These are phyloP conservation scores for Houttuynia cordata DNA, from an alignment of 164 flowering plant genomes.

Conservation along the genomic window DNA sequence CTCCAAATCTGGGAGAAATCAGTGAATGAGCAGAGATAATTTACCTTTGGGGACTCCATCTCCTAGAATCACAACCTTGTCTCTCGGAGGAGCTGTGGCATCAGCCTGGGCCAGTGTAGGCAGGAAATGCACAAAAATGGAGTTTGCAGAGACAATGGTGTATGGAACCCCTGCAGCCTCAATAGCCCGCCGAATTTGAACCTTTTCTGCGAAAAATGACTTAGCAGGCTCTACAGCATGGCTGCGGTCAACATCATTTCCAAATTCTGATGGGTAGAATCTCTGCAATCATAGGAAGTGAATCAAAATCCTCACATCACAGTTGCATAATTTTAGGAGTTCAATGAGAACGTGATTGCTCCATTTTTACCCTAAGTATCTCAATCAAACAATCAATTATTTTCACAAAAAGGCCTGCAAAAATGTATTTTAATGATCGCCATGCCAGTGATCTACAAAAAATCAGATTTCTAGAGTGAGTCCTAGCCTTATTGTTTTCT, in stretches of 20 bases:
- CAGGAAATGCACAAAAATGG: slow-evolving; percentile 33
- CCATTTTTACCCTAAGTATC: no score
- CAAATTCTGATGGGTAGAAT: slow-evolving; percentile 59
- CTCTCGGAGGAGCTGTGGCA: slow-evolving; percentile 36
- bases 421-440: no score
- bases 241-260: slow-evolving; percentile 40
- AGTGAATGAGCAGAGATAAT: no score
- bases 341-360: no score
- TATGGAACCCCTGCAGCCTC: slow-evolving; percentile 52
- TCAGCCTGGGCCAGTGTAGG: slow-evolving; percentile 33
- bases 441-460: no score
- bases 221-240: slow-evolving; percentile 29
- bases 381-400: no score
- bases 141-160: slow-evolving; percentile 38
- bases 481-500: no score
- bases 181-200: slow-evolving; percentile 6
- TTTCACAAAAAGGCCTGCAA: no score
- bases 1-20: no score
- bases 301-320: neutral
- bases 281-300: slow-evolving; percentile 20
- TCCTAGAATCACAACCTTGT: slow-evolving; percentile 36
- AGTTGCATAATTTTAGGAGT: no score
- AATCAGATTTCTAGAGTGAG: no score
- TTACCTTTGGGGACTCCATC: slow-evolving; percentile 47
- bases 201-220: neutral